These are phyloP conservation scores for Ogataea pignaliae DNA, from an alignment of 805 yeast genomes.

Conservation along the genomic window DNA sequence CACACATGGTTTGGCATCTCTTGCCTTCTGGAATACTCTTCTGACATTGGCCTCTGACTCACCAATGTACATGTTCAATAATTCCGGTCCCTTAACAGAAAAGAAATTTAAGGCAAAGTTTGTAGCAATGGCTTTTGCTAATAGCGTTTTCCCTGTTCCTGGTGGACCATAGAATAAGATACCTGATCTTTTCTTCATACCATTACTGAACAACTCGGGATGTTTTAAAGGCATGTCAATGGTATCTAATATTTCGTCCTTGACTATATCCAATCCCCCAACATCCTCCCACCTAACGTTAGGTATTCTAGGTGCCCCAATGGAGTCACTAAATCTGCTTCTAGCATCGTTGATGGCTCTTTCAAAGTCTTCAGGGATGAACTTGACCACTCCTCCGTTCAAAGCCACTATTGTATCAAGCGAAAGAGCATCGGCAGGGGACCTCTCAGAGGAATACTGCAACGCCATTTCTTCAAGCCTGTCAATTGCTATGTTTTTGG, in stretches of 20 bases:
- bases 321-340: slow-evolving; percentile 84
- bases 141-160: slow-evolving; percentile 93
- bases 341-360: slow-evolving; percentile 76
- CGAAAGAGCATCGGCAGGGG: slow-evolving; percentile 19
- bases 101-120: slow-evolving; percentile 91
- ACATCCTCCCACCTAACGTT: slow-evolving; percentile 96
- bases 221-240: slow-evolving; percentile 93
- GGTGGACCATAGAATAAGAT: slow-evolving; percentile 97
- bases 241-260: slow-evolving; percentile 90
- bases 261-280: slow-evolving; percentile 88
- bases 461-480: slow-evolving; percentile 34
- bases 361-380: slow-evolving; percentile 60
- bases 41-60: slow-evolving; percentile 98
- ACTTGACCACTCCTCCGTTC: slow-evolving; percentile 49
- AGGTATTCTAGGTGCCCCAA: slow-evolving; percentile 96
- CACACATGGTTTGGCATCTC: slow-evolving; percentile 97
- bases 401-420: slow-evolving; percentile 37
- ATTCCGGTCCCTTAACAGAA: slow-evolving; percentile 96
- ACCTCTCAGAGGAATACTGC: background rate
- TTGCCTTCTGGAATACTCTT: slow-evolving; percentile 85
- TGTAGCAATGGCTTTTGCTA: slow-evolving; percentile 97
- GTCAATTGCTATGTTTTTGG: slow-evolving; percentile 54
- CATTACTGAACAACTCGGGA: slow-evolving; percentile 83
- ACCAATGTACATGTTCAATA: slow-evolving; percentile 96
- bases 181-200: slow-evolving; percentile 91